phyloP scores from a whole-genome alignment of 148 eudicot species.

The Rhododendron molle region DNA sequence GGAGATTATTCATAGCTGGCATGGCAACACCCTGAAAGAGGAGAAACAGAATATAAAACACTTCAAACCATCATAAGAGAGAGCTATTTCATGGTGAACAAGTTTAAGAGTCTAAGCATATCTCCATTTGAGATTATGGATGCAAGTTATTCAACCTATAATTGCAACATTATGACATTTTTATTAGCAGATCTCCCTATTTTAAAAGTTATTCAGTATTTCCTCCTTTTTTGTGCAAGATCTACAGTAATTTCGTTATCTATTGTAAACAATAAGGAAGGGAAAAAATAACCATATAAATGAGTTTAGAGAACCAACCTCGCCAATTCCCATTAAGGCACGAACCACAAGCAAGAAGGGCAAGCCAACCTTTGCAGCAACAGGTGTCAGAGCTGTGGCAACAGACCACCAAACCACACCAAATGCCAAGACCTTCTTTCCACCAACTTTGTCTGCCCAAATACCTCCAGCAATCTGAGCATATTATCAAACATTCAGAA shows the following conservation, averaged over 20 bases:
- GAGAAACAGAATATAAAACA: conserved; percentile 8
- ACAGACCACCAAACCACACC: conserved; percentile 97
- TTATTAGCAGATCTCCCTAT: background rate
- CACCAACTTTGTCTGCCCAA: conserved; percentile 96
- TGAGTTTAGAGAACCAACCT: conserved; percentile 14
- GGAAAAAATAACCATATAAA: background rate
- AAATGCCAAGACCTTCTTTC: conserved; percentile 78
- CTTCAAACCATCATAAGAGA: background rate
- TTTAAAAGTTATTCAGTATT: background rate
- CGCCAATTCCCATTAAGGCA: conserved; percentile 91
- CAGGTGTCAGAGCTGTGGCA: conserved; percentile 79
- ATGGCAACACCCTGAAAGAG: conserved; percentile 91
- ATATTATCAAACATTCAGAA: conserved; percentile 12
- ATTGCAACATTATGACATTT: background rate
- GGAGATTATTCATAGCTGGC: conserved; percentile 98
- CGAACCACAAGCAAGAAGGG: conserved; percentile 84
- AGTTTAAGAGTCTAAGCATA: background rate
- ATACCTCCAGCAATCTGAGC: conserved; percentile 91
- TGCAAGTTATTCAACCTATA: background rate
- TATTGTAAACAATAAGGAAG: background rate
- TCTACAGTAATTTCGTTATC: background rate
- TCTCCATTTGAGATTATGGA: background rate
- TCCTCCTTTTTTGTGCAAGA: background rate
- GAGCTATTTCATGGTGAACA: background rate
- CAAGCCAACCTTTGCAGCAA: conserved; percentile 84